phyloP scores from a whole-genome alignment of 441 rosid genomes.

The Manihot esculenta region DNA sequence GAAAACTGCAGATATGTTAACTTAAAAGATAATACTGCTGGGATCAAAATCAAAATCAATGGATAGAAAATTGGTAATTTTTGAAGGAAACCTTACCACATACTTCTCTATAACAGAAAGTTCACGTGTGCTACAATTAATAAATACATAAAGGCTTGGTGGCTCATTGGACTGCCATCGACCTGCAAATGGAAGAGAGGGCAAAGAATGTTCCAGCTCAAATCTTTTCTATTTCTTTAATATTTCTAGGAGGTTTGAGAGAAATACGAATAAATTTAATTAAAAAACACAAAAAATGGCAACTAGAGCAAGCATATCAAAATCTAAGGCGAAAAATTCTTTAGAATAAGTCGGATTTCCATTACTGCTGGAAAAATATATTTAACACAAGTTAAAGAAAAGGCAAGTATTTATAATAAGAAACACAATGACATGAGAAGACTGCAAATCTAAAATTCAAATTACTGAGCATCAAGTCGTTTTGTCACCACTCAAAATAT shows the following conservation, averaged over 20 bases:
- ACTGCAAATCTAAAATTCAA: not conserved
- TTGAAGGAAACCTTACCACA: slow-evolving; percentile 56
- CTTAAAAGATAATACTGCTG: not conserved
- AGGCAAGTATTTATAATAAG: not conserved
- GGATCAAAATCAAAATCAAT: slow-evolving; percentile 17
- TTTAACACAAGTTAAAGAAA: not conserved
- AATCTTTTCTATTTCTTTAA: slow-evolving; percentile 6
- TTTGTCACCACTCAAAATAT: not conserved
- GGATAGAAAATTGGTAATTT: slow-evolving; percentile 12
- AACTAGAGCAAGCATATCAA: not conserved
- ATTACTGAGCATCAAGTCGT: not conserved
- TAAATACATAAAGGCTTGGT: slow-evolving; percentile 72
- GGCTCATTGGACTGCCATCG: slow-evolving; percentile 77
- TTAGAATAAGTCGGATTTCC: not conserved
- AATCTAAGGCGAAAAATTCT: too few species aligned
- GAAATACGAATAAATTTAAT: not conserved
- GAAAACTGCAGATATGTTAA: not conserved
- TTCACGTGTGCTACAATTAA: slow-evolving; percentile 87
- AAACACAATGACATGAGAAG: not conserved
- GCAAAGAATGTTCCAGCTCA: slow-evolving; percentile 14
- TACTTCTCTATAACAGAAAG: slow-evolving; percentile 82
- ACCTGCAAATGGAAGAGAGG: slow-evolving; percentile 46
- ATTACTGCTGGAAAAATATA: not conserved
- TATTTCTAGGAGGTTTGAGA: not conserved
- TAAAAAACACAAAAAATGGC: too few species aligned